Conservation (phyloP, 208 protist species). For the Herpetomonas tarakana region DNA sequence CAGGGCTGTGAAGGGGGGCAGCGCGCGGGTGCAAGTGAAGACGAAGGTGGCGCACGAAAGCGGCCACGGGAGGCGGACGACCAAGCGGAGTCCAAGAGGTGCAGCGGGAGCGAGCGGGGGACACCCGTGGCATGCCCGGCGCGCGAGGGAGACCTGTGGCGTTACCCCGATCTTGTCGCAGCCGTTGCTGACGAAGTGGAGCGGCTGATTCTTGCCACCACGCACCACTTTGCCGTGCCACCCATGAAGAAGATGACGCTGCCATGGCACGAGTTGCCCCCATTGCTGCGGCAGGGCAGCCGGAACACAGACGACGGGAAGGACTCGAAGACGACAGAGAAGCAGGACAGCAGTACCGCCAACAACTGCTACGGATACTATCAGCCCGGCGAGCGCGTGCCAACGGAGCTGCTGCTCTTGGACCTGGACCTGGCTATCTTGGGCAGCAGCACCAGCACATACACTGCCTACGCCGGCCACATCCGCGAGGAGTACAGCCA, state of each 20-base stretch:
- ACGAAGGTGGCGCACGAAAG: no score
- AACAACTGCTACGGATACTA: conserved; percentile 5
- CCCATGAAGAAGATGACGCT: conserved; percentile 7
- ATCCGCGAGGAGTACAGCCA: conserved; percentile 64
- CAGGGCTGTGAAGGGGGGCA: no score
- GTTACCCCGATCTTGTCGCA: conserved; percentile 1
- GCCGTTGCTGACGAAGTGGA: conserved; percentile 20
- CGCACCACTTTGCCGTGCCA: conserved; percentile 33
- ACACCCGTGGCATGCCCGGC: neutral
- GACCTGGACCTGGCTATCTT: conserved; percentile 76
- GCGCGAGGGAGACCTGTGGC: conserved; percentile 10
- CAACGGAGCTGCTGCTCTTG: conserved; percentile 36
- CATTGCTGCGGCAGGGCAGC: no score
- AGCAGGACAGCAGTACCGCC: conserved; percentile 1
- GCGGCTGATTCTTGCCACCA: conserved; percentile 34
- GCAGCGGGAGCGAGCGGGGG: conserved; percentile 1
- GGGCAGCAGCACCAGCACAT: conserved; percentile 22
- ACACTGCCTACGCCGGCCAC: conserved; percentile 37
- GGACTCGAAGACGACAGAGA: neutral
- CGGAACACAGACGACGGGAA: no score
- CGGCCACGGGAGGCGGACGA: neutral
- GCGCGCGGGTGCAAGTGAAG: no score
- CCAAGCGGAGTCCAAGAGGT: neutral
- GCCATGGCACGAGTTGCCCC: neutral
- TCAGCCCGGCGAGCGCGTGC: neutral